A percentile compares a stretch with the other conserved stretches of the same genome.
Conservation (phyloP, 192 early-diverging fungal genomes). For the Funneliformis geosporum region DNA sequence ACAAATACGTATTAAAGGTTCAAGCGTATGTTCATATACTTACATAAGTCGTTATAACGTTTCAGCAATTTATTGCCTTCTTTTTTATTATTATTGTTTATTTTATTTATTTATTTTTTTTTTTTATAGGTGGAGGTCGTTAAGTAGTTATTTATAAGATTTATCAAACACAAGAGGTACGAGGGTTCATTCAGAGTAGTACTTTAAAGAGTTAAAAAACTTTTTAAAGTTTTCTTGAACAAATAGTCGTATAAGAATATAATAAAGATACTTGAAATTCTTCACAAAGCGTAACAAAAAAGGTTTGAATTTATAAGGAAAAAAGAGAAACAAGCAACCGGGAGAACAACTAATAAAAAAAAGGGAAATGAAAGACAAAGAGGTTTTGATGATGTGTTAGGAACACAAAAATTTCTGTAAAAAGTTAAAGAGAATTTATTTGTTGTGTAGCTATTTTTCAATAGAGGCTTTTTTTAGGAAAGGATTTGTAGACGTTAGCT, state of each 20-base stretch:
- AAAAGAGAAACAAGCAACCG: not conserved
- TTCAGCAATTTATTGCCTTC: not conserved
- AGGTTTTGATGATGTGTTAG: not conserved
- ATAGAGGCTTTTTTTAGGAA: slow-evolving; percentile 10
- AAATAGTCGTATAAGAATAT: too few species aligned
- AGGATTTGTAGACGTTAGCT: not conserved
- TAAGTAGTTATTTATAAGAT: not conserved
- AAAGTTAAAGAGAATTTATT: slow-evolving; percentile 1
- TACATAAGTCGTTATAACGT: too few species aligned
- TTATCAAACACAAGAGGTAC: not conserved
- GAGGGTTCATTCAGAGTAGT: too few species aligned
- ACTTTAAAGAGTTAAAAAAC: too few species aligned
- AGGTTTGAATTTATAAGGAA: not conserved
- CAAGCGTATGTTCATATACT: too few species aligned
- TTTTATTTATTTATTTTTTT: too few species aligned
- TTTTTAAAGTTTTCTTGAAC: too few species aligned
- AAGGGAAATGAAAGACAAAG: not conserved
- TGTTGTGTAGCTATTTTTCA: not conserved
- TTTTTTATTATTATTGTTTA: too few species aligned
- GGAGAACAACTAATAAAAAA: not conserved
- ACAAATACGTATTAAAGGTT: too few species aligned
- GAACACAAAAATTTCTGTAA: not conserved
- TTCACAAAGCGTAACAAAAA: too few species aligned
- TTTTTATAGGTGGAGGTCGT: too few species aligned
- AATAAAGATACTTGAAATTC: too few species aligned